Percentiles rank a stretch among this genome's conserved stretches.
phyloP scores from a whole-genome alignment of 2,329 filamentous ascomycete genomes.

The Tolypocladium ovalisporum region DNA sequence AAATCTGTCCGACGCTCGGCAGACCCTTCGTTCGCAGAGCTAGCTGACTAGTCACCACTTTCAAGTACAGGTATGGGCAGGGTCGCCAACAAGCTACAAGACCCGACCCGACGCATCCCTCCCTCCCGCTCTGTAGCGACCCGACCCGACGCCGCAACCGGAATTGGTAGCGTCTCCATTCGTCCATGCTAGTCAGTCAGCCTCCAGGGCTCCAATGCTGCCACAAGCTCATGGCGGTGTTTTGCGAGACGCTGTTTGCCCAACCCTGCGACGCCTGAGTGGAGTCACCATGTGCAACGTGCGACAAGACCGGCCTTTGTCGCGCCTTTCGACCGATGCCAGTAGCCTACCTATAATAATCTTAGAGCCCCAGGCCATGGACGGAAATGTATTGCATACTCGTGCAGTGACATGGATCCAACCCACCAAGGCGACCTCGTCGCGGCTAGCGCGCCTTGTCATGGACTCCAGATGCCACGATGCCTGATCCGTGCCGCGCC shows the following conservation, averaged over 20 bases:
- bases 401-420: background rate
- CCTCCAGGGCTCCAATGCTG: background rate
- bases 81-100: background rate
- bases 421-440: background rate
- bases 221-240: background rate
- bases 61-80: background rate
- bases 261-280: slow-evolving; percentile 5
- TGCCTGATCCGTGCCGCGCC: background rate
- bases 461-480: background rate
- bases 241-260: background rate
- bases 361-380: background rate
- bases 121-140: slow-evolving; percentile 3
- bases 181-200: background rate
- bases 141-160: slow-evolving; percentile 8
- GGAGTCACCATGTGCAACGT: slow-evolving; percentile 7
- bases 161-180: slow-evolving; percentile 1
- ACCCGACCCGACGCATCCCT: background rate
- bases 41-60: background rate
- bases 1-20: background rate
- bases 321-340: background rate
- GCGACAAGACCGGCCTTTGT: slow-evolving; percentile 7
- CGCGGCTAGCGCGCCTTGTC: background rate
- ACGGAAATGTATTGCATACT: background rate
- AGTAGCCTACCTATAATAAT: background rate
- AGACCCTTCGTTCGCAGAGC: background rate